phyloP scores from a whole-genome alignment of 1,139 yeast species.

The Arxiozyma telluris region DNA sequence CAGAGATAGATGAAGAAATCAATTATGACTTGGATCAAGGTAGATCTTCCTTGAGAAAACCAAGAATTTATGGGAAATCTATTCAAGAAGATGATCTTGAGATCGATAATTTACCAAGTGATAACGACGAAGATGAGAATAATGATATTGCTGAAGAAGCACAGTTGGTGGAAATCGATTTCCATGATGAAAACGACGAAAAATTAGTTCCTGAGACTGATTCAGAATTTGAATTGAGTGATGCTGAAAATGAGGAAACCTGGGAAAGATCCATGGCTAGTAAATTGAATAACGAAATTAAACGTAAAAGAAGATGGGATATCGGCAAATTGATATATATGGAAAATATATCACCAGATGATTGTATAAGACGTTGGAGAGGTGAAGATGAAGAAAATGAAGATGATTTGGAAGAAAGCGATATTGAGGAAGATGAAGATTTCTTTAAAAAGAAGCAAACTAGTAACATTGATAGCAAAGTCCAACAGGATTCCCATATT shows the following conservation, averaged over 20 bases:
- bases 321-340: conserved; percentile 72
- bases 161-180: conserved; percentile 44
- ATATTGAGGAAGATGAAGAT: conserved; percentile 43
- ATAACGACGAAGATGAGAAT: conserved; percentile 31
- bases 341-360: conserved; percentile 65
- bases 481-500: conserved; percentile 5
- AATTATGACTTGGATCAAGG: conserved; percentile 41
- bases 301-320: conserved; percentile 51
- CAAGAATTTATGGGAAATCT: conserved; percentile 50
- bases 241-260: conserved; percentile 36
- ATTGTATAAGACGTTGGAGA: conserved; percentile 70
- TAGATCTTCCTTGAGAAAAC: conserved; percentile 50
- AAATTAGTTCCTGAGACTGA: conserved; percentile 33
- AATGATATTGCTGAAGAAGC: conserved; percentile 29
- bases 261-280: conserved; percentile 40
- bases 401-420: conserved; percentile 42
- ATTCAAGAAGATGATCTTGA: conserved; percentile 46
- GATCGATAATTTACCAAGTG: conserved; percentile 37
- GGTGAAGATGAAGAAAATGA: conserved; percentile 40
- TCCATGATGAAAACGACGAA: conserved; percentile 34
- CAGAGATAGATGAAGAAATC: conserved; percentile 30
- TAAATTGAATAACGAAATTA: conserved; percentile 36
- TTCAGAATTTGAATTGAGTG: conserved; percentile 42
- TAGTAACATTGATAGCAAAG: conserved; percentile 6
- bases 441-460: conserved; percentile 51